Percentiles rank a stretch among this genome's conserved stretches.
Evolutionary conservation across 495 filamentous ascomycete species (phyloP).

Genomic region (Parathielavia hyrcaniae): DNA sequence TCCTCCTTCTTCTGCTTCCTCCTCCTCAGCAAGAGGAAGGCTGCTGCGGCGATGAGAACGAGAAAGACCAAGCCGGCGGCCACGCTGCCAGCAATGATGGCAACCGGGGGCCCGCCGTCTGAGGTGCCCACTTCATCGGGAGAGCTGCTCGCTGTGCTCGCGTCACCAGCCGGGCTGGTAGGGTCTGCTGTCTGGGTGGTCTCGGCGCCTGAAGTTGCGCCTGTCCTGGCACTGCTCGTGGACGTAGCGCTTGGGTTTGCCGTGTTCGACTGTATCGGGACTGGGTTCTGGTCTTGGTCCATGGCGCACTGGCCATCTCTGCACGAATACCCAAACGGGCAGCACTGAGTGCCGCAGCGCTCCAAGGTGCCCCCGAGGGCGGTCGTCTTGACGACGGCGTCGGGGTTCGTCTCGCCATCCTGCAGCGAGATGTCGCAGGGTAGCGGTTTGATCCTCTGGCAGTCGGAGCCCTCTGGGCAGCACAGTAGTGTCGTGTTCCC

Average conservation of each 20-base stretch:
- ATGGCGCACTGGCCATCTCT: constrained; percentile 37
- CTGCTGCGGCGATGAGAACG: constrained; percentile 30
- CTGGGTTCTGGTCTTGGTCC: constrained; percentile 35
- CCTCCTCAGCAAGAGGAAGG: constrained; percentile 28
- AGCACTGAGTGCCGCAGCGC: constrained; percentile 60
- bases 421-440: constrained; percentile 63
- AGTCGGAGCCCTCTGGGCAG: constrained; percentile 60
- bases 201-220: constrained; percentile 3
- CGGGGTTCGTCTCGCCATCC: constrained; percentile 56
- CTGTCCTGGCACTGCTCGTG: constrained; percentile 11
- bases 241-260: constrained; percentile 21
- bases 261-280: constrained; percentile 21
- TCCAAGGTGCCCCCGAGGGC: constrained; percentile 49
- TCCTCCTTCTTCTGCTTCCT: constrained; percentile 25
- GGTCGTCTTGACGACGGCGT: constrained; percentile 63
- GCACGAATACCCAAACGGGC: constrained; percentile 76
- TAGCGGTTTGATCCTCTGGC: constrained; percentile 61
- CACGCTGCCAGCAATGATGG: constrained; percentile 25
- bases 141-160: background rate
- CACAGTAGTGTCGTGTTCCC: constrained; percentile 65
- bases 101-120: constrained; percentile 15
- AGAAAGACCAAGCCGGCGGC: constrained; percentile 23
- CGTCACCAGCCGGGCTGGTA: constrained; percentile 2
- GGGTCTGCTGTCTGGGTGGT: constrained; percentile 7
- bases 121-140: background rate